Percentiles rank a stretch among this genome's conserved stretches.
Conservation (phyloP, 1,284 basidiomycete genomes). For the Bjerkandera adusta region DNA sequence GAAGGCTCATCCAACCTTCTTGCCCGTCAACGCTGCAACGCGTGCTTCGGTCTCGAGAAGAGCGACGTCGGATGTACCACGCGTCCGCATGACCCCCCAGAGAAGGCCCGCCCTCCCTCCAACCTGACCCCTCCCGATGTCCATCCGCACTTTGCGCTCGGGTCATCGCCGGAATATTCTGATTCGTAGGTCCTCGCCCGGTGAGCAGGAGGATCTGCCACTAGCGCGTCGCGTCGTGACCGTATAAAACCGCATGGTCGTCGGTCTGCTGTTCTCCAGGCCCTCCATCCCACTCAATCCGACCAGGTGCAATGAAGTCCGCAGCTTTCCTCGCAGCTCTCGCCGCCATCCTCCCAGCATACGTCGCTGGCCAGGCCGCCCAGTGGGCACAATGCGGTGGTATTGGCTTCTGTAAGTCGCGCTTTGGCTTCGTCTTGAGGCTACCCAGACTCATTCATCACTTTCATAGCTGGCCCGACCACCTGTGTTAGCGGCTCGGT, state of each 20-base stretch:
- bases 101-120: slow-evolving; percentile 15
- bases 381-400: slow-evolving; percentile 53
- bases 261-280: slow-evolving; percentile 14
- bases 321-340: slow-evolving; percentile 44
- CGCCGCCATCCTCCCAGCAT: slow-evolving; percentile 42
- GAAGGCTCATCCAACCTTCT: neutral
- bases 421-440: neutral
- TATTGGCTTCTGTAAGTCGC: slow-evolving; percentile 44
- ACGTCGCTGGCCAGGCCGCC: slow-evolving; percentile 30
- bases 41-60: slow-evolving; percentile 14
- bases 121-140: slow-evolving; percentile 39
- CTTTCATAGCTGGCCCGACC: slow-evolving; percentile 42
- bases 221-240: slow-evolving; percentile 4
- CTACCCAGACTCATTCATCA: slow-evolving; percentile 3
- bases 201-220: neutral
- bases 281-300: slow-evolving; percentile 16
- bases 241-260: neutral
- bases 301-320: slow-evolving; percentile 42
- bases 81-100: slow-evolving; percentile 13
- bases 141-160: slow-evolving; percentile 40
- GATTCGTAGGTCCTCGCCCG: slow-evolving; percentile 8
- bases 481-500: slow-evolving; percentile 37
- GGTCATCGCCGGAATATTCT: slow-evolving; percentile 41
- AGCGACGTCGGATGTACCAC: slow-evolving; percentile 10
- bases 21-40: neutral